phyloP scores from a whole-genome alignment of 768 basidiomycete species.

The Chalciporus sphaerocephalus region DNA sequence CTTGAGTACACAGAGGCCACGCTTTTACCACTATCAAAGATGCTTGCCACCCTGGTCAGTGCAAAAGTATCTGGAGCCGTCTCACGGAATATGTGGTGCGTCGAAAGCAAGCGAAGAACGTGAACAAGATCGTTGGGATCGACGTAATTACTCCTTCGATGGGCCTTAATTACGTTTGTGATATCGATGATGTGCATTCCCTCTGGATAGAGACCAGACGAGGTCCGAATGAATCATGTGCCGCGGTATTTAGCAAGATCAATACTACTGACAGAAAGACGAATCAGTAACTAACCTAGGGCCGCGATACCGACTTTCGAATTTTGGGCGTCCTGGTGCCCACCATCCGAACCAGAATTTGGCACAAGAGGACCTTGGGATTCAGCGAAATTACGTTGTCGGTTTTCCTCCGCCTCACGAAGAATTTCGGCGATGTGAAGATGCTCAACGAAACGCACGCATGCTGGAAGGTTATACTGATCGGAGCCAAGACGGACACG shows the following conservation, averaged over 20 bases:
- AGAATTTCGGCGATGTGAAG: constrained; percentile 69
- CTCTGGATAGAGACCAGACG: neutral
- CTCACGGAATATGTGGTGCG: constrained; percentile 73
- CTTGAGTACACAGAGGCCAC: constrained; percentile 44
- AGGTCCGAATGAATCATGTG: neutral
- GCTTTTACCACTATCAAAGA: constrained; percentile 64
- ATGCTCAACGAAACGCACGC: constrained; percentile 68
- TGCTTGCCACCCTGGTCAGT: constrained; percentile 63
- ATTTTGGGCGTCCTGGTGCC: neutral
- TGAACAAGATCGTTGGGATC: constrained; percentile 44
- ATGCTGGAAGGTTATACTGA: constrained; percentile 72
- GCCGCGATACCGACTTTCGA: neutral
- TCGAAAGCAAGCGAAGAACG: constrained; percentile 69
- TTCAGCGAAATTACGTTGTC: constrained; percentile 43
- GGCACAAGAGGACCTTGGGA: neutral
- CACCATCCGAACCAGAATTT: neutral
- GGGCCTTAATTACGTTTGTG: constrained; percentile 16
- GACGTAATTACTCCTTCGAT: constrained; percentile 15
- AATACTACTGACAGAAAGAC: neutral
- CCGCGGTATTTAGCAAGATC: neutral
- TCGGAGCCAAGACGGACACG: neutral
- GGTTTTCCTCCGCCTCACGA: constrained; percentile 52
- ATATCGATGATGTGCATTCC: constrained; percentile 24
- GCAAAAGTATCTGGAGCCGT: constrained; percentile 68
- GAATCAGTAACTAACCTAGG: neutral